Conservation (phyloP, 1,284 basidiomycete species). For the Tilletia horrida region DNA sequence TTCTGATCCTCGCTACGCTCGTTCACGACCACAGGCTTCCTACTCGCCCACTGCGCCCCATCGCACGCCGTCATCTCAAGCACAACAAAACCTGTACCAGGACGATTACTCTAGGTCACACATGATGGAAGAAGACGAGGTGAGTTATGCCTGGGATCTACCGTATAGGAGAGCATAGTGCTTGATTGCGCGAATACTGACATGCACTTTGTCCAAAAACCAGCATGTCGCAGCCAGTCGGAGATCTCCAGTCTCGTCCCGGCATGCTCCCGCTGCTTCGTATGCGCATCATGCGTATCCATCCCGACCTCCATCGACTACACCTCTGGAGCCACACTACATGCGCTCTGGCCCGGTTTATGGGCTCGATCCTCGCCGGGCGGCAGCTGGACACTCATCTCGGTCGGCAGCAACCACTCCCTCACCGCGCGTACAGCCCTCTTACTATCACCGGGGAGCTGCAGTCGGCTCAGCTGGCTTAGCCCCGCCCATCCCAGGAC, state of each 20-base stretch:
- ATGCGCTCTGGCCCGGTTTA: neutral
- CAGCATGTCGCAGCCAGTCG: neutral
- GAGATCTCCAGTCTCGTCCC: neutral
- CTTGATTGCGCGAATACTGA: neutral
- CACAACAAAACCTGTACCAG: neutral
- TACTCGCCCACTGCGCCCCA: neutral
- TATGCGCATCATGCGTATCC: constrained; percentile 2
- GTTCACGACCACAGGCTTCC: neutral
- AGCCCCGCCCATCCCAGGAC: too few relatives aligned
- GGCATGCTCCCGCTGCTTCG: neutral
- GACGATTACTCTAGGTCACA: constrained; percentile 3
- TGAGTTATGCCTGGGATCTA: neutral
- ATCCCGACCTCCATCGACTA: neutral
- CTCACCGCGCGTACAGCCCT: constrained; percentile 10
- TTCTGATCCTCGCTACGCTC: neutral
- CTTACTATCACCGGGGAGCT: neutral
- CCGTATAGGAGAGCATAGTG: neutral
- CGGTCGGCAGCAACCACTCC: neutral
- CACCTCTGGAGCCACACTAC: neutral
- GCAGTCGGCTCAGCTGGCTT: neutral
- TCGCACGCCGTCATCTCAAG: neutral
- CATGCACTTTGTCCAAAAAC: neutral
- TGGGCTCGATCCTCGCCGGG: too few relatives aligned
- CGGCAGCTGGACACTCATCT: too few relatives aligned
- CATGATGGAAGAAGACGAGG: constrained; percentile 1